Percentiles rank a stretch among this genome's conserved stretches.
phyloP scores from a whole-genome alignment of 177 flowering plant species.

The Tripterygium wilfordii region DNA sequence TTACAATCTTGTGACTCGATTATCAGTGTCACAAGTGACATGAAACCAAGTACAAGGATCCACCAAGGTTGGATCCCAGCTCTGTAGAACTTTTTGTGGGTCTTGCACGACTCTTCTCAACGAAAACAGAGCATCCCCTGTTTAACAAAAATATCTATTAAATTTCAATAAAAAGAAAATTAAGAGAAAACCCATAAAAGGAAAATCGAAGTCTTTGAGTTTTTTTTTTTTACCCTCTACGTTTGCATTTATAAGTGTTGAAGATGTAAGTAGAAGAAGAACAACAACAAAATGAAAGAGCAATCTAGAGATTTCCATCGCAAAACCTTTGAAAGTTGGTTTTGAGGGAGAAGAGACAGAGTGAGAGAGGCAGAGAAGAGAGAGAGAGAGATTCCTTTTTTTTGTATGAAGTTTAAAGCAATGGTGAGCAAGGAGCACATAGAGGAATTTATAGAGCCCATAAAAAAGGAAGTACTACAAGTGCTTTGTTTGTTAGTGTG shows the following conservation, averaged over 20 bases:
- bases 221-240: constrained; percentile 47
- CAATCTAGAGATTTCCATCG: constrained; percentile 21
- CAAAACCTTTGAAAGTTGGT: no score
- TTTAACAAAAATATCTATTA: no score
- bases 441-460: constrained; percentile 35
- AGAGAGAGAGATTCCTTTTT: no score
- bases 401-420: neutral
- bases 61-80: constrained; percentile 91
- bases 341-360: no score
- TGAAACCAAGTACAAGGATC: constrained; percentile 95
- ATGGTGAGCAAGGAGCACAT: constrained; percentile 16
- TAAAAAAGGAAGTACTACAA: no score
- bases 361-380: no score
- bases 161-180: no score
- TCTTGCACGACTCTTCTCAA: constrained; percentile 59
- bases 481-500: no score
- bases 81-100: constrained; percentile 59
- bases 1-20: constrained; percentile 76
- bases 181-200: no score
- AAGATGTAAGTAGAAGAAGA: constrained; percentile 4
- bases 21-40: constrained; percentile 62
- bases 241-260: constrained; percentile 26
- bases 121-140: constrained; percentile 80
- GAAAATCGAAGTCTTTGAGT: no score
- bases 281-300: constrained; percentile 15